Percentiles rank a stretch among this genome's conserved stretches.
These are phyloP conservation scores for Tremellales sp. DNA, from an alignment of 1,284 basidiomycete species.

Conservation along the genomic window DNA sequence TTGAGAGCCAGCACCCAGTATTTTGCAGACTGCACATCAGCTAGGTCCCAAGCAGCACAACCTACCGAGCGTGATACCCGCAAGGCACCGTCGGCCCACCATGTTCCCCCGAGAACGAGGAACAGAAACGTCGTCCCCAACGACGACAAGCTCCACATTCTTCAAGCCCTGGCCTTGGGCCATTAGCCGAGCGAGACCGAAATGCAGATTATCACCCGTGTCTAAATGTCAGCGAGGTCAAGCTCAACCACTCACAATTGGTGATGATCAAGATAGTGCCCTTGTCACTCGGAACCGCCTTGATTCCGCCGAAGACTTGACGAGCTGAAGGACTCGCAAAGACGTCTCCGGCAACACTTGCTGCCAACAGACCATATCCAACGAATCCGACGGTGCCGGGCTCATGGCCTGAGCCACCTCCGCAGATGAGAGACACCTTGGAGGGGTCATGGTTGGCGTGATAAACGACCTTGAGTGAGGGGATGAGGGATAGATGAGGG, in stretches of 20 bases:
- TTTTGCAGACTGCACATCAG: conserved; percentile 38
- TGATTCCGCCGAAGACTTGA: conserved; percentile 51
- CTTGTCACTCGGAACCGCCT: conserved; percentile 48
- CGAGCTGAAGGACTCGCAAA: conserved; percentile 54
- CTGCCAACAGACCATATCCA: conserved; percentile 49
- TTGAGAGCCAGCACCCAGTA: conserved; percentile 42
- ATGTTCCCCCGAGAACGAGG: conserved; percentile 50
- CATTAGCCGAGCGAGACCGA: conserved; percentile 48
- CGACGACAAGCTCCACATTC: conserved; percentile 51
- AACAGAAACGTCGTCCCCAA: conserved; percentile 53
- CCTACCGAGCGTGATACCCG: conserved; percentile 47
- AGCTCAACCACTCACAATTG: conserved; percentile 42
- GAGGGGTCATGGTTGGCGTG: conserved; percentile 43
- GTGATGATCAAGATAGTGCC: conserved; percentile 50
- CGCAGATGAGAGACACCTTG: conserved; percentile 51
- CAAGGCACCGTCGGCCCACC: conserved; percentile 51
- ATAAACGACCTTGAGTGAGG: conserved; percentile 47
- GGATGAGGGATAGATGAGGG: conserved; percentile 45
- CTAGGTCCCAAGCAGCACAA: too few species aligned
- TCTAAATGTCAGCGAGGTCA: conserved; percentile 18
- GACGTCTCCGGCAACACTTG: conserved; percentile 52
- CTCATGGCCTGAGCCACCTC: conserved; percentile 53
- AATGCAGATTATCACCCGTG: conserved; percentile 53
- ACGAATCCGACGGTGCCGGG: conserved; percentile 47
- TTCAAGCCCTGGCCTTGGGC: conserved; percentile 38